These are phyloP conservation scores for Medicago ruthenica DNA, from an alignment of 306 rosid genomes.

Conservation along the genomic window DNA sequence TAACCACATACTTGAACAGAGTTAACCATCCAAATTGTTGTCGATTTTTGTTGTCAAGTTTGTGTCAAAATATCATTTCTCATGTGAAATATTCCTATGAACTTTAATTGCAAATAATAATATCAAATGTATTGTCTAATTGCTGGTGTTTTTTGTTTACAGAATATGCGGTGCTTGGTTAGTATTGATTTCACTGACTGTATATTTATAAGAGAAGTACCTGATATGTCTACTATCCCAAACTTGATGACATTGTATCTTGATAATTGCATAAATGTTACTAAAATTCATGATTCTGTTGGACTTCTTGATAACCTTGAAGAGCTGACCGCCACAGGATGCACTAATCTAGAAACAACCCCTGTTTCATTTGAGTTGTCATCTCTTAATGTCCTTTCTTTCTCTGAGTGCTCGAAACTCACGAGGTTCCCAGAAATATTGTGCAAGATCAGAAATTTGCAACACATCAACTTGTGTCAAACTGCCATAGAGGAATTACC, in stretches of 20 bases:
- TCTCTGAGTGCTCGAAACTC: neutral
- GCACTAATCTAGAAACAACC: neutral
- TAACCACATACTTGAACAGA: neutral
- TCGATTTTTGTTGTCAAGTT: neutral
- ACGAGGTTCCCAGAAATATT: neutral
- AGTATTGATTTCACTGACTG: conserved; percentile 7
- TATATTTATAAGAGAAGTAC: neutral
- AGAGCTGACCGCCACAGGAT: conserved; percentile 19
- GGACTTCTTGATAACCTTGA: neutral
- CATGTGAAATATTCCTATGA: neutral
- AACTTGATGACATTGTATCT: neutral
- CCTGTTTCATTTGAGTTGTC: neutral
- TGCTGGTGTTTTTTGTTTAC: conserved; percentile 1
- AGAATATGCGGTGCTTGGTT: conserved; percentile 1
- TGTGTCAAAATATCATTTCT: neutral
- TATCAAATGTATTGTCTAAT: neutral
- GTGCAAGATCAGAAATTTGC: neutral
- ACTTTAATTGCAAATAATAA: neutral
- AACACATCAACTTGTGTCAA: conserved; percentile 3
- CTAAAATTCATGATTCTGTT: conserved; percentile 6
- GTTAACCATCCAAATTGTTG: neutral
- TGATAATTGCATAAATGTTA: conserved; percentile 8
- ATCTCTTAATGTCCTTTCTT: conserved; percentile 3
- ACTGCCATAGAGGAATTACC: conserved; percentile 18
- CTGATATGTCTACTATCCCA: neutral